These are phyloP conservation scores for Alternaria atra DNA, from an alignment of 2,329 filamentous ascomycete genomes.

Conservation along the genomic window DNA sequence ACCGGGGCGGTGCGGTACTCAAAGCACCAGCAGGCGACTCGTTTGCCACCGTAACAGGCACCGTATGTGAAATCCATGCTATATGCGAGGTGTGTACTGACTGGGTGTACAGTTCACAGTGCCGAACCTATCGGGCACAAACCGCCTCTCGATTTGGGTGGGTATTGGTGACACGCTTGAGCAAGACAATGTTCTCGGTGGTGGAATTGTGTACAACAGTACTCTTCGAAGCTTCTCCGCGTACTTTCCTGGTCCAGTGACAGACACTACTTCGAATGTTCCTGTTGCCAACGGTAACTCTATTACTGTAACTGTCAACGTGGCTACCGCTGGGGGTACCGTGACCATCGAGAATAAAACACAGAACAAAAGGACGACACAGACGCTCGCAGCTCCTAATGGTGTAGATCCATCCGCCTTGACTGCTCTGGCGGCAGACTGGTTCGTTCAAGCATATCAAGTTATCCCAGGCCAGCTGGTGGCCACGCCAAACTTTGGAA, in stretches of 20 bases:
- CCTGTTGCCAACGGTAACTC: slow-evolving; percentile 30
- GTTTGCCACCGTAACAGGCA: slow-evolving; percentile 33
- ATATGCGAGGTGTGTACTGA: not conserved
- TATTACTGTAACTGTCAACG: slow-evolving; percentile 29
- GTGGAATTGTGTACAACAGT: slow-evolving; percentile 34
- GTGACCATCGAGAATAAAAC: slow-evolving; percentile 39
- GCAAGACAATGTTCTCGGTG: slow-evolving; percentile 34
- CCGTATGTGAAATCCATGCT: slow-evolving; percentile 2
- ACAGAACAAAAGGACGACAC: slow-evolving; percentile 30
- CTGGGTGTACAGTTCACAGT: slow-evolving; percentile 24
- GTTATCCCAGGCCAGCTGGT: slow-evolving; percentile 32
- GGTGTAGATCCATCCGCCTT: slow-evolving; percentile 20
- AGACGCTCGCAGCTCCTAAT: slow-evolving; percentile 25
- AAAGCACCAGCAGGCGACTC: slow-evolving; percentile 36
- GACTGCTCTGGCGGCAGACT: slow-evolving; percentile 32
- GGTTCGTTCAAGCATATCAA: slow-evolving; percentile 40
- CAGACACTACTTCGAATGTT: slow-evolving; percentile 29
- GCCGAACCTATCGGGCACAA: slow-evolving; percentile 29
- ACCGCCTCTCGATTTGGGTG: slow-evolving; percentile 36
- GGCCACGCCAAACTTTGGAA: slow-evolving; percentile 29
- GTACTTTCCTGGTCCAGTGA: slow-evolving; percentile 29
- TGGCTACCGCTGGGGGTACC: slow-evolving; percentile 23
- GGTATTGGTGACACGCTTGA: slow-evolving; percentile 32
- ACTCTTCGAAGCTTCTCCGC: slow-evolving; percentile 30
- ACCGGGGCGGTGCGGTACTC: slow-evolving; percentile 35